A percentile compares a stretch with the other conserved stretches of the same genome.
Conservation (phyloP, 1,284 basidiomycete species). For the Ceratobasidium sp. region DNA sequence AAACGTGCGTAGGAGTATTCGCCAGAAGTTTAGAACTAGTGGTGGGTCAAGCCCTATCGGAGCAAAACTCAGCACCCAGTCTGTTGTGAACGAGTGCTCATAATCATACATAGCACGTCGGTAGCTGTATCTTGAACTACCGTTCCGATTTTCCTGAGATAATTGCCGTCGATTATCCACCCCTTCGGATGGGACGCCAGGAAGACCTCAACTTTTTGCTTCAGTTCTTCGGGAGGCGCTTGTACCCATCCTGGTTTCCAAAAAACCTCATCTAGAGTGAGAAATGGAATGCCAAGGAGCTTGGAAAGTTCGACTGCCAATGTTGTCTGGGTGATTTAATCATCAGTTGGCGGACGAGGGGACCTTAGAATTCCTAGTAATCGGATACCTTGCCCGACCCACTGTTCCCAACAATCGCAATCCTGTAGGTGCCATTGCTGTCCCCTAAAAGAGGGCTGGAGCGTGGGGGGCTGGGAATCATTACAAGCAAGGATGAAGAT, state of each 20-base stretch:
- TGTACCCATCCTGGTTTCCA: slow-evolving; percentile 33
- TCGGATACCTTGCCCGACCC: slow-evolving; percentile 31
- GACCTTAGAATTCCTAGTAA: neutral
- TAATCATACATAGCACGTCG: slow-evolving; percentile 36
- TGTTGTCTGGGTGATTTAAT: slow-evolving; percentile 10
- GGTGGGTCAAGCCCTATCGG: slow-evolving; percentile 28
- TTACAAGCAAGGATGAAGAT: neutral
- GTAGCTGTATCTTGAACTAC: slow-evolving; percentile 22
- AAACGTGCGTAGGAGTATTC: slow-evolving; percentile 20
- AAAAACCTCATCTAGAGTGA: slow-evolving; percentile 32
- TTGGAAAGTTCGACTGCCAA: slow-evolving; percentile 23
- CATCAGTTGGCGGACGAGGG: neutral
- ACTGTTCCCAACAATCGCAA: slow-evolving; percentile 33
- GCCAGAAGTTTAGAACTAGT: slow-evolving; percentile 21
- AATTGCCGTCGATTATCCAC: slow-evolving; percentile 39
- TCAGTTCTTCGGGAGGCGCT: slow-evolving; percentile 8
- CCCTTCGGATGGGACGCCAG: slow-evolving; percentile 23
- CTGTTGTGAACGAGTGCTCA: too few species aligned
- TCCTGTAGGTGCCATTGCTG: slow-evolving; percentile 19
- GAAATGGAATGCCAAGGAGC: slow-evolving; percentile 13
- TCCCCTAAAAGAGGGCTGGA: slow-evolving; percentile 25
- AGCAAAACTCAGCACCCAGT: neutral
- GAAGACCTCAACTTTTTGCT: slow-evolving; percentile 15
- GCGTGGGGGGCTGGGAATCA: neutral
- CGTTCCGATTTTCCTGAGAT: neutral